Conservation (phyloP, 805 yeast genomes). For the Soucietia sequanensis region DNA sequence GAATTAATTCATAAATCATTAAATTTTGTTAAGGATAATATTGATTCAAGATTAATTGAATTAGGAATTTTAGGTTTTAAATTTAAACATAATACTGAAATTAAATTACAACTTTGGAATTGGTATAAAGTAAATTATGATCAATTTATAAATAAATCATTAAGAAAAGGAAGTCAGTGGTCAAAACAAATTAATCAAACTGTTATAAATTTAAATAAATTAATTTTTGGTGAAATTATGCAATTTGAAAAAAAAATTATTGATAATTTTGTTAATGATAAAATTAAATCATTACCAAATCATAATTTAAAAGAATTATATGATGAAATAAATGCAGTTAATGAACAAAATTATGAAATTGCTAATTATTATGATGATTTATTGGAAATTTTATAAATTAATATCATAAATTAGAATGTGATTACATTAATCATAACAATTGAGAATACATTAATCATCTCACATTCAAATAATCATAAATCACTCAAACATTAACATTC, state of each 20-base stretch:
- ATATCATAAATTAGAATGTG: not conserved
- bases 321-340: constrained; percentile 19
- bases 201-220: constrained; percentile 38
- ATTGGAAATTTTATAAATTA: too few species aligned
- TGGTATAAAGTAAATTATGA: constrained; percentile 59
- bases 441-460: too few species aligned
- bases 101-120: constrained; percentile 43
- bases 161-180: constrained; percentile 44
- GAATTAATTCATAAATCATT: constrained; percentile 53
- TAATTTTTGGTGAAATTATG: constrained; percentile 41
- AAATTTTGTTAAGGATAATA: constrained; percentile 56
- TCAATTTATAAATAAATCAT: constrained; percentile 49
- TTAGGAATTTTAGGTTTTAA: constrained; percentile 54
- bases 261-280: constrained; percentile 29
- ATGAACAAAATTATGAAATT: constrained; percentile 14
- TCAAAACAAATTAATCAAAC: constrained; percentile 47
- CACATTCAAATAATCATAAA: not conserved
- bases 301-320: constrained; percentile 33
- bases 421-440: too few species aligned
- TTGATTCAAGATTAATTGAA: constrained; percentile 55
- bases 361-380: constrained; percentile 12
- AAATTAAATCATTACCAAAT: constrained; percentile 31
- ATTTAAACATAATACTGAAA: constrained; percentile 29
- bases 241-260: constrained; percentile 31
- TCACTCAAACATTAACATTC: constrained; percentile 1